A percentile compares a stretch with the other conserved stretches of the same genome.
Conservation (phyloP, 1,139 yeast species). For the Arxiozyma telluris region DNA sequence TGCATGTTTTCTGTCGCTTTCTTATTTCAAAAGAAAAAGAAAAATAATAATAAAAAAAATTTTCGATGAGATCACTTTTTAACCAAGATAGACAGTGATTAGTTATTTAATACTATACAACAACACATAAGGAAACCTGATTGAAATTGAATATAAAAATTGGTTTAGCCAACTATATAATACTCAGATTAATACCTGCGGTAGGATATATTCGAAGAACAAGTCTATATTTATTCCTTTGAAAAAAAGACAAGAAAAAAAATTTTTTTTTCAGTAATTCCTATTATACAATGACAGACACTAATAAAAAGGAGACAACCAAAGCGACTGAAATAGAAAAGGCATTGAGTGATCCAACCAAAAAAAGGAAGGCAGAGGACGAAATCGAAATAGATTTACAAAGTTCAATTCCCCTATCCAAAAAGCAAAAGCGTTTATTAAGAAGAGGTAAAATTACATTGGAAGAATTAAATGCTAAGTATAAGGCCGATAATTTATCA, state of each 20-base stretch:
- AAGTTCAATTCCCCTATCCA: constrained; percentile 76
- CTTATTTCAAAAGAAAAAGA: not conserved
- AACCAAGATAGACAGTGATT: not conserved
- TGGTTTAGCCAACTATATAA: not conserved
- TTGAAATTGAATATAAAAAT: not conserved
- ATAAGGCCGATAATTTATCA: constrained; percentile 32
- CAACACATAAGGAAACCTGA: too few relatives aligned
- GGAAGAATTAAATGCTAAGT: constrained; percentile 46
- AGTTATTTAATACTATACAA: too few relatives aligned
- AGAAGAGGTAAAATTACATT: constrained; percentile 63
- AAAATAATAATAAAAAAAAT: not conserved
- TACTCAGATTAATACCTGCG: too few relatives aligned
- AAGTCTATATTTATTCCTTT: too few relatives aligned
- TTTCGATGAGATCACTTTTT: not conserved
- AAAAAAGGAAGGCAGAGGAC: constrained; percentile 33
- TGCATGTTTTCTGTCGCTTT: too few relatives aligned
- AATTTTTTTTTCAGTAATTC: too few relatives aligned
- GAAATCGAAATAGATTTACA: constrained; percentile 76
- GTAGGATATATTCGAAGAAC: too few relatives aligned
- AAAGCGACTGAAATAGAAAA: constrained; percentile 14
- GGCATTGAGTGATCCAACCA: constrained; percentile 28
- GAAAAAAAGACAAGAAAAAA: too few relatives aligned
- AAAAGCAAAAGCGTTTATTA: constrained; percentile 79
- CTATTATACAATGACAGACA: constrained; percentile 3
- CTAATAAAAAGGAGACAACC: constrained; percentile 8